Evolutionary conservation across 192 early-diverging fungal genomes (phyloP).

Genomic region (Backusella australiensis): DNA sequence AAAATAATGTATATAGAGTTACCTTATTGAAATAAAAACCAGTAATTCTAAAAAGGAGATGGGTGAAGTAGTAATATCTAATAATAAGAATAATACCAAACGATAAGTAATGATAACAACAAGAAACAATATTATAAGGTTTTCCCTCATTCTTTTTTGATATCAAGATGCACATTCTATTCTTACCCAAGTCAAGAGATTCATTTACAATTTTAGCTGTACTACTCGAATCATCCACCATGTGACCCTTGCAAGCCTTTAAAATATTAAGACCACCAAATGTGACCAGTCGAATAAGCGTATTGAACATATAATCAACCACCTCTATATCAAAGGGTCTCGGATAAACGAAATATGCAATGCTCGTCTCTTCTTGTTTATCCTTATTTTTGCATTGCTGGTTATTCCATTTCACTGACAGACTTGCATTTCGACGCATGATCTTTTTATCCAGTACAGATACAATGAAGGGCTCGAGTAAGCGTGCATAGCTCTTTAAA

Average conservation of each 20-base stretch:
- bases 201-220: slow-evolving; percentile 2
- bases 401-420: slow-evolving; percentile 31
- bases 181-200: slow-evolving; percentile 19
- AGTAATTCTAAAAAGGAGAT: slow-evolving; percentile 22
- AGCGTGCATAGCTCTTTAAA: slow-evolving; percentile 54
- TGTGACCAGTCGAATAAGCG: slow-evolving; percentile 45
- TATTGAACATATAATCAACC: slow-evolving; percentile 64
- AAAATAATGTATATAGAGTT: not conserved
- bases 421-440: slow-evolving; percentile 28
- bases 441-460: slow-evolving; percentile 49
- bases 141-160: not conserved
- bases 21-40: slow-evolving; percentile 15
- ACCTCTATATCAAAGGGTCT: slow-evolving; percentile 65
- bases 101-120: not conserved
- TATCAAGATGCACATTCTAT: not conserved
- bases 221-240: not conserved
- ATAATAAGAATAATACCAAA: not conserved
- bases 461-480: slow-evolving; percentile 58
- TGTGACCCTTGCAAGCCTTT: slow-evolving; percentile 22
- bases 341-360: slow-evolving; percentile 49
- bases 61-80: not conserved
- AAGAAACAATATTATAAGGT: not conserved
- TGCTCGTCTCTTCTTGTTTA: slow-evolving; percentile 17
- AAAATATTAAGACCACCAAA: slow-evolving; percentile 55
- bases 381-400: slow-evolving; percentile 1